phyloP scores from a whole-genome alignment of 2,329 filamentous ascomycete genomes.

The Aspergillus viridinutans region DNA sequence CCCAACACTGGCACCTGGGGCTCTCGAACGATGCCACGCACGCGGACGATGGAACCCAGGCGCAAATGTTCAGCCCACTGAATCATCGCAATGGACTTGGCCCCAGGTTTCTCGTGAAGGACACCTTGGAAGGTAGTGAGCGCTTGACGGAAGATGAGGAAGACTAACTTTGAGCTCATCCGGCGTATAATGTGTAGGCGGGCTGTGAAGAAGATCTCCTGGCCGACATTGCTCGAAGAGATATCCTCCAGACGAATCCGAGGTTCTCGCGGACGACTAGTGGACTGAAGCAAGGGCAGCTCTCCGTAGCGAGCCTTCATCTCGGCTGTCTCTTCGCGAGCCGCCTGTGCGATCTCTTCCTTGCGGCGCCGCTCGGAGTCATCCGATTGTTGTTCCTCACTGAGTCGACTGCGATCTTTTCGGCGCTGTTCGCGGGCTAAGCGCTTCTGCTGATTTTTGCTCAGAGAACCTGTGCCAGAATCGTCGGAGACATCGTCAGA shows the following conservation, averaged over 20 bases:
- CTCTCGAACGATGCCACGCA: slow-evolving; percentile 68
- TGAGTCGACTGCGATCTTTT: slow-evolving; percentile 37
- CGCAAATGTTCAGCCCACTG: slow-evolving; percentile 83
- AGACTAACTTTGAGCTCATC: slow-evolving; percentile 77
- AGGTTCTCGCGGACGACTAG: slow-evolving; percentile 45
- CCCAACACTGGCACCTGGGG: slow-evolving; percentile 72
- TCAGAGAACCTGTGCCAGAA: slow-evolving; percentile 29
- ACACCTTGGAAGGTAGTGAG: slow-evolving; percentile 81
- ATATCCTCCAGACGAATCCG: slow-evolving; percentile 51
- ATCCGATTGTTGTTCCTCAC: slow-evolving; percentile 41
- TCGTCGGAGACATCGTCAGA: slow-evolving; percentile 42
- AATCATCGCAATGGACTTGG: slow-evolving; percentile 69
- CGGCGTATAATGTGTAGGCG: slow-evolving; percentile 75
- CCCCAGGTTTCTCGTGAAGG: slow-evolving; percentile 57
- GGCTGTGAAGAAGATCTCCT: slow-evolving; percentile 63
- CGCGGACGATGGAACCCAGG: slow-evolving; percentile 71
- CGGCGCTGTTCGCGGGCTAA: slow-evolving; percentile 39
- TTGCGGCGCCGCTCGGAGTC: slow-evolving; percentile 36
- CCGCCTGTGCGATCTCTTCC: slow-evolving; percentile 44
- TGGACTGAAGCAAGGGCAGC: slow-evolving; percentile 56
- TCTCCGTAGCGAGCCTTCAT: slow-evolving; percentile 57
- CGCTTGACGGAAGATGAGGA: slow-evolving; percentile 81
- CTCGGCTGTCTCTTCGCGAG: slow-evolving; percentile 53
- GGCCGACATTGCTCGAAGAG: slow-evolving; percentile 50
- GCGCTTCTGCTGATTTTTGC: slow-evolving; percentile 45